Evolutionary conservation across 2,329 filamentous ascomycete genomes (phyloP).

Genomic region (Trichophyton simii): DNA sequence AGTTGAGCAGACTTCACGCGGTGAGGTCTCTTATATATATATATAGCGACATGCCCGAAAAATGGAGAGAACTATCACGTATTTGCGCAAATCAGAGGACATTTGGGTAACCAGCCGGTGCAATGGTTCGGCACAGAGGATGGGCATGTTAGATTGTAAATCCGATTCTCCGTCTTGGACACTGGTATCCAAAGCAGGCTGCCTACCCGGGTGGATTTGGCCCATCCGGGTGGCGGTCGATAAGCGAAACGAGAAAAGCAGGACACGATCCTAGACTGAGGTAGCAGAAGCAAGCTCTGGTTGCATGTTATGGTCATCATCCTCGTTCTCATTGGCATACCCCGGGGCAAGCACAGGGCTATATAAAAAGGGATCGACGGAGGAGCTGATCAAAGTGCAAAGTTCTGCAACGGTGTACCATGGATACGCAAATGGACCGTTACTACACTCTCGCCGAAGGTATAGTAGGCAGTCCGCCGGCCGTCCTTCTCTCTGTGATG

Average conservation of each 20-base stretch:
- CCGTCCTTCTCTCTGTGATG: background rate
- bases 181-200: too few species aligned
- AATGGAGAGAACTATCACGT: too few species aligned
- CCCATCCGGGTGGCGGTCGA: too few species aligned
- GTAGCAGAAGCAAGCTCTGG: too few species aligned
- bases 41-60: too few species aligned
- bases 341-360: background rate
- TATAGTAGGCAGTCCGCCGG: conserved; percentile 4
- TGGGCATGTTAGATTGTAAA: too few species aligned
- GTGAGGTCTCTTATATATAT: too few species aligned
- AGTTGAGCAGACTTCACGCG: background rate
- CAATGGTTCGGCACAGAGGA: too few species aligned
- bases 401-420: background rate
- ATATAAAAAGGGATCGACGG: background rate
- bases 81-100: too few species aligned
- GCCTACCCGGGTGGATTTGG: too few species aligned
- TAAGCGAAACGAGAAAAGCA: background rate
- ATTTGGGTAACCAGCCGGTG: too few species aligned
- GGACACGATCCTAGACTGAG: background rate
- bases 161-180: too few species aligned
- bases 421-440: background rate
- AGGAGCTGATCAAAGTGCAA: background rate
- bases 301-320: background rate
- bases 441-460: conserved; percentile 21
- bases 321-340: background rate